phyloP scores from a whole-genome alignment of 1,139 yeast species.

The Hanseniaspora sp. region DNA sequence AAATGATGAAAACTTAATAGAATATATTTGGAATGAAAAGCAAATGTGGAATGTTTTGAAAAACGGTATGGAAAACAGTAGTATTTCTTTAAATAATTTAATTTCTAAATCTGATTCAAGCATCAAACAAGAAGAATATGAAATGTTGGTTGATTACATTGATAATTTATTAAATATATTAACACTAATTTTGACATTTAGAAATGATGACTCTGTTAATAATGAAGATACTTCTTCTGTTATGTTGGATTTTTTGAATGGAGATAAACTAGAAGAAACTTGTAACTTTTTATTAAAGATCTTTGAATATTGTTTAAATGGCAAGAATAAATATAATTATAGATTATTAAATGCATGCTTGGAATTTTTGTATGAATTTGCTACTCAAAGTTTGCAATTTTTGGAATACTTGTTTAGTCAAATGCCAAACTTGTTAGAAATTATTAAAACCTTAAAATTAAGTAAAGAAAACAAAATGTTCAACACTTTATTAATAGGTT shows the following conservation, averaged over 20 bases:
- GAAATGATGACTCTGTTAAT: conserved; percentile 45
- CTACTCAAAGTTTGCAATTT: conserved; percentile 18
- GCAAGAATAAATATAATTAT: conserved; percentile 21
- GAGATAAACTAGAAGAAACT: conserved; percentile 13
- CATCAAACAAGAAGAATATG: conserved; percentile 25
- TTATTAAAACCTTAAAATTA: conserved; percentile 19
- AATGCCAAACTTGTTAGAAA: conserved; percentile 3
- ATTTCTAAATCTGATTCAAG: conserved; percentile 36
- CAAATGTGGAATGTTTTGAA: conserved; percentile 58
- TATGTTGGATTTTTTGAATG: conserved; percentile 16
- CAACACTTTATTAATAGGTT: conserved; percentile 10
- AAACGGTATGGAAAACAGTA: conserved; percentile 40
- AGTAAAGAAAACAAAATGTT: conserved; percentile 40
- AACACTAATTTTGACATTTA: conserved; percentile 50
- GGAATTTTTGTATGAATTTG: conserved; percentile 19
- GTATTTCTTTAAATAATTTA: conserved; percentile 38
- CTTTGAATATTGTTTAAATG: conserved; percentile 34
- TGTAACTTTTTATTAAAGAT: conserved; percentile 22
- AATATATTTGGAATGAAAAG: conserved; percentile 57
- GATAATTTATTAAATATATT: conserved; percentile 66
- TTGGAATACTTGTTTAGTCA: conserved; percentile 22
- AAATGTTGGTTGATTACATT: conserved; percentile 49
- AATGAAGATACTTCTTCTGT: conserved; percentile 35
- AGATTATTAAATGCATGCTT: conserved; percentile 15
- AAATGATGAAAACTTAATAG: conserved; percentile 78